Evolutionary conservation across 306 rosid genomes (phyloP).

Genomic region (Trifolium pratense): DNA sequence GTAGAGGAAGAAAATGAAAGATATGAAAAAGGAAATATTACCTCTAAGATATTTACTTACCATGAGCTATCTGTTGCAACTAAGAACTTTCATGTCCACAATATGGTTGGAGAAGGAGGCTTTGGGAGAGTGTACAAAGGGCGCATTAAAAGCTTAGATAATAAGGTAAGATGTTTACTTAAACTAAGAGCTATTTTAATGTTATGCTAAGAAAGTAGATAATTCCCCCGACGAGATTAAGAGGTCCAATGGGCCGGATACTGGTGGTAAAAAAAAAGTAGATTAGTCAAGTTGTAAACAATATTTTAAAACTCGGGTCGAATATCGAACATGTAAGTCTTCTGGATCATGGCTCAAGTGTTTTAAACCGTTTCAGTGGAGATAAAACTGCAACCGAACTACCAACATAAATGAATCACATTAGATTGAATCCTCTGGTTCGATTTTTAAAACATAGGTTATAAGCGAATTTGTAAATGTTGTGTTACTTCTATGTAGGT

Average conservation of each 20-base stretch:
- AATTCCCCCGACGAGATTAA: too few relatives aligned
- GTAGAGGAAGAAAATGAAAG: slow-evolving; percentile 54
- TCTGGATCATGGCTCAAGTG: background rate
- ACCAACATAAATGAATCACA: background rate
- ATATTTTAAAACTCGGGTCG: background rate
- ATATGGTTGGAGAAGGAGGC: slow-evolving; percentile 93
- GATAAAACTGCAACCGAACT: background rate
- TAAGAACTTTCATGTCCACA: slow-evolving; percentile 61
- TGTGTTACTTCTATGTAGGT: slow-evolving; percentile 49
- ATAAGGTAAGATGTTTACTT: slow-evolving; percentile 55
- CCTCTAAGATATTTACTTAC: slow-evolving; percentile 62
- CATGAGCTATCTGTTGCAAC: slow-evolving; percentile 76
- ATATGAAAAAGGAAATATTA: slow-evolving; percentile 73
- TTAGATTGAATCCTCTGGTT: background rate
- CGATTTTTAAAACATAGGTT: background rate
- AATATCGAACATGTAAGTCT: background rate
- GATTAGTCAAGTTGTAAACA: background rate
- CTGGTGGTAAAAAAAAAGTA: too few relatives aligned
- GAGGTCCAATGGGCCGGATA: too few relatives aligned
- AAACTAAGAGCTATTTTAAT: slow-evolving; percentile 10
- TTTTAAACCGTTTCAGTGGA: background rate
- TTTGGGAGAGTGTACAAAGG: slow-evolving; percentile 92
- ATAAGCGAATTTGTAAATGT: background rate
- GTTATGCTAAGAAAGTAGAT: background rate
- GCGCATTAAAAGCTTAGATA: slow-evolving; percentile 49